These are phyloP conservation scores for Oenanthe sinensis DNA, from an alignment of 129 eudicot species.

Conservation along the genomic window DNA sequence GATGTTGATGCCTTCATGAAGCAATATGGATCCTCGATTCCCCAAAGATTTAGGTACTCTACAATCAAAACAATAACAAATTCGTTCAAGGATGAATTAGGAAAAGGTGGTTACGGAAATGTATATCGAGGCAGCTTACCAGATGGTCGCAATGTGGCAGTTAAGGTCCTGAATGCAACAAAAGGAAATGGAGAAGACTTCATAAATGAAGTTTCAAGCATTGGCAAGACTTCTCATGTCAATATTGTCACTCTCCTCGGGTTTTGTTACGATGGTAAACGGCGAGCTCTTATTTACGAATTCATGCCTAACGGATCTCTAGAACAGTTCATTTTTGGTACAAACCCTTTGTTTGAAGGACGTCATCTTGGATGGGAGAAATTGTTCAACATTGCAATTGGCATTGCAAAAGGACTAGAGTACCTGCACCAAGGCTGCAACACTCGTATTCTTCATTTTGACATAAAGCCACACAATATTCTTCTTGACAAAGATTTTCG, in stretches of 20 bases:
- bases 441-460: slow-evolving; percentile 15
- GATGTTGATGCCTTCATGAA: neutral
- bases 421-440: slow-evolving; percentile 3
- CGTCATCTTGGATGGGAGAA: slow-evolving; percentile 4
- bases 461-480: slow-evolving; percentile 8
- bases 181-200: slow-evolving; percentile 20
- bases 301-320: slow-evolving; percentile 22
- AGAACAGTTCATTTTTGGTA: slow-evolving; percentile 7
- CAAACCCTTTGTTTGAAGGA: neutral
- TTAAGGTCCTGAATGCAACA: slow-evolving; percentile 13
- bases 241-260: slow-evolving; percentile 16
- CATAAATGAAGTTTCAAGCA: slow-evolving; percentile 18
- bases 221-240: slow-evolving; percentile 22
- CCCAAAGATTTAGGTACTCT: slow-evolving; percentile 4
- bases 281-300: slow-evolving; percentile 15
- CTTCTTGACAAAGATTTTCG: slow-evolving; percentile 9
- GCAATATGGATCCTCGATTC: slow-evolving; percentile 1
- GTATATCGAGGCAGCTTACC: neutral
- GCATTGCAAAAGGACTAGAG: neutral
- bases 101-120: neutral
- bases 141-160: slow-evolving; percentile 17
- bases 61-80: slow-evolving; percentile 1
- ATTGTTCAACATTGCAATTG: neutral
- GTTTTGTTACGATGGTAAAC: slow-evolving; percentile 4
- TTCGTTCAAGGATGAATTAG: slow-evolving; percentile 5